Conservation (phyloP, 805 yeast species). For the Metschnikowia lochheadii region DNA sequence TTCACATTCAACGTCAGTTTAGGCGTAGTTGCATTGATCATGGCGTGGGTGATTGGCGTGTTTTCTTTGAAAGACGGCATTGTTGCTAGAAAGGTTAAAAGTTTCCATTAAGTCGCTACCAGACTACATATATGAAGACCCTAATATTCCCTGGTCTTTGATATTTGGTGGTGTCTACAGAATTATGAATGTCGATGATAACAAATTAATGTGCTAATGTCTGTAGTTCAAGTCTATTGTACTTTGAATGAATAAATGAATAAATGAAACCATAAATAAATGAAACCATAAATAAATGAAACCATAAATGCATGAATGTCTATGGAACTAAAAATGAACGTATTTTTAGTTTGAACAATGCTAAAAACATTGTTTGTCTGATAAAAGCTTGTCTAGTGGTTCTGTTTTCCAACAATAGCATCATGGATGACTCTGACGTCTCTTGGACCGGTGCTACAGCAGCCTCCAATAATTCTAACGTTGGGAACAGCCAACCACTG, state of each 20-base stretch:
- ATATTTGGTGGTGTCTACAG: not conserved
- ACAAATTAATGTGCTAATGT: not conserved
- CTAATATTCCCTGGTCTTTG: not conserved
- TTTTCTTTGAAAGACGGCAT: constrained; percentile 53
- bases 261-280: no score
- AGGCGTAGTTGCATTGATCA: constrained; percentile 69
- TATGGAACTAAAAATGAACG: no score
- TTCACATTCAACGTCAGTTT: constrained; percentile 84
- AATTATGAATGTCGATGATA: not conserved
- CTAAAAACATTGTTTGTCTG: no score
- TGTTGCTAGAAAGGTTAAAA: constrained; percentile 3
- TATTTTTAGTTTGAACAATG: no score
- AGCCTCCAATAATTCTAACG: constrained; percentile 61
- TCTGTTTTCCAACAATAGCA: not conserved
- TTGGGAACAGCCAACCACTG: constrained; percentile 40
- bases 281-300: no score
- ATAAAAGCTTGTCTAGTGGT: not conserved
- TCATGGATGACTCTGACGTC: constrained; percentile 23
- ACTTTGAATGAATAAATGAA: no score
- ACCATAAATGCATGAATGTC: no score
- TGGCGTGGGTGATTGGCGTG: constrained; percentile 83
- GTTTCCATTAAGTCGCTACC: not conserved
- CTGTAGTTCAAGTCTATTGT: no score
- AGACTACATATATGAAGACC: not conserved
- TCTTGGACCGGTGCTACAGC: constrained; percentile 65